Evolutionary conservation across 2,329 filamentous ascomycete species (phyloP), one percentile per base, ranked within the genome.

Genomic region (Fusarium sp.): DNA sequence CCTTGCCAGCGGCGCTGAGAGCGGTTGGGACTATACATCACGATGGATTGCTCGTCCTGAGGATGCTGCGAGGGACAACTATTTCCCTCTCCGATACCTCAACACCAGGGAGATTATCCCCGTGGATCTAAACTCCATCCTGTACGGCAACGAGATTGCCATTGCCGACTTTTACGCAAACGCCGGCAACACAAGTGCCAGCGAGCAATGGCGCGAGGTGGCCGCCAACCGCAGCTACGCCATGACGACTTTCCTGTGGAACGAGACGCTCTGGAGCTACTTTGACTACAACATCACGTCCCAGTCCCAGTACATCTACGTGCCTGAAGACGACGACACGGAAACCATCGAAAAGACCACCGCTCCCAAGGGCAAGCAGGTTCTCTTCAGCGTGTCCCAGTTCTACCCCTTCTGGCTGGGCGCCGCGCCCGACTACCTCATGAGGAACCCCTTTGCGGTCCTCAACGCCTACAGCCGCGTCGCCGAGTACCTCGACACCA

Each of bases 351-450:
- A 82, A 13, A 78, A 67, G n/a, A 69, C 71, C 10, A 82, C 81
- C 13, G 89, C 89, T 0, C 90, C 90, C 5, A 76, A 84, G 1
- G 90, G 88, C 45, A 80, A 88, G 42, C 89, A 92, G 78, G 83
- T 92, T 25, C 77, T 88, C 68, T 92, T 92, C 78, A 82, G 88
- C 67, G 80, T 88, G 10, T 87, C 87, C 1, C 91, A 93, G 79
- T 89, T 91, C 80, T 92, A 91, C 79, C 91, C 91, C 2, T 93
- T 93, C 85, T 93, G 91, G 91, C 88, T 89, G 2, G 91, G 91
- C 22, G 90, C 91, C 2, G 91, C 91, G 0, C 90, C 90, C 0
- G 77, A 80, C 0, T 81, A 86, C 68, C 84, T 93, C 72, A 89
- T 87, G 78, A 83, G 88, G 71, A 90, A 92, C 79, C 89, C 91